Evolutionary conservation across 768 basidiomycete species (phyloP), one percentile per base, ranked within the genome.

Genomic region (Serpula lacrymans): DNA sequence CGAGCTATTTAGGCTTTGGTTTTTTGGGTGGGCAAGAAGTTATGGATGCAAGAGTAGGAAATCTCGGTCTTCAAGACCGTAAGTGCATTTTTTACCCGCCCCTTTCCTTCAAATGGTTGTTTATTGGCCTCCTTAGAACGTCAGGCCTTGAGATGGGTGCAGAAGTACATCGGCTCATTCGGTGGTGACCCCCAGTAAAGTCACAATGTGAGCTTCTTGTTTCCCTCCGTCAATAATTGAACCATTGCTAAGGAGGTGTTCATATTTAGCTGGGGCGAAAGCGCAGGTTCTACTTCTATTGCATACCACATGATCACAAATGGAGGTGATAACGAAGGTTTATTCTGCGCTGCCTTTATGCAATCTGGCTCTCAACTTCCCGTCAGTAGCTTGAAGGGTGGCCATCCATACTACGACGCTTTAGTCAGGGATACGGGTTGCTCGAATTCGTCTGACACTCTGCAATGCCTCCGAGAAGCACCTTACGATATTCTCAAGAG

Each of bases 1-100:
- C 9, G 27, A 7, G 13, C 11, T 26, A 37, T 24, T 9, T 16
- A 51, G 50, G 59, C 0, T 62, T 64, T 33, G 70, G 69, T 2
- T 70, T 69, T 45, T 43, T 68, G 17, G 63, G 50, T n/a, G 62
- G 67, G 2, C 53, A 62, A 21, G 64, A 68, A 45, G 58, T 63
- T 1, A 56, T 59, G 28, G 57, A 46, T 2, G 68, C 60, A 5
- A 65, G 65, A 13, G 36, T 65, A 12, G 60, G 53, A 27, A 78
- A 78, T 49, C 58, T 69, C 5, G 77, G 77, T 8, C 48, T 79
- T 6, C 54, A 57, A 36, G 77, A 79, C 51, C 70, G 52, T 55
- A 69, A 58, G 22, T 27, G 10, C 18, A 17, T 23, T 14, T 28
- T 3, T 29, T 4, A 16, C 26, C 16, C 22, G n/a, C 5, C 16